These are phyloP conservation scores for Talaromyces funiculosus DNA, from an alignment of 2,329 filamentous ascomycete species.

Conservation along the genomic window DNA sequence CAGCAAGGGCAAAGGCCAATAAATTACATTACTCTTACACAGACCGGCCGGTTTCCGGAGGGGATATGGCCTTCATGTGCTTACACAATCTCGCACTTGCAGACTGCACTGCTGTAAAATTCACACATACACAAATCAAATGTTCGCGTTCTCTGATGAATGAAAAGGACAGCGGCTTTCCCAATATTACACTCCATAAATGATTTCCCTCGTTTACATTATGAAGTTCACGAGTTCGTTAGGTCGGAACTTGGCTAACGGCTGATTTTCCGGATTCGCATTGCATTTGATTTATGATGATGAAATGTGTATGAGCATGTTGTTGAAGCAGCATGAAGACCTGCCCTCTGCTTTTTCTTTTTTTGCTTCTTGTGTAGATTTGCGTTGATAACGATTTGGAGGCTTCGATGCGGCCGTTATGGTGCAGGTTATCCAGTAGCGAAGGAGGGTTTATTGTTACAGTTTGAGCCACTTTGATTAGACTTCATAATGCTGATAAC, in stretches of 20 bases:
- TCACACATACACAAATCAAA: not conserved
- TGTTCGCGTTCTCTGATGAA: not conserved
- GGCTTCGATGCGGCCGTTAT: not conserved
- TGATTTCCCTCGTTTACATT: not conserved
- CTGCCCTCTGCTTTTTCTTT: not conserved
- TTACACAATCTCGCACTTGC: slow-evolving; percentile 2
- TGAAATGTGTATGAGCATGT: slow-evolving; percentile 5
- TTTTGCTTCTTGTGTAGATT: not conserved
- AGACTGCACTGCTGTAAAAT: slow-evolving; percentile 7
- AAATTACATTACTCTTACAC: slow-evolving; percentile 20
- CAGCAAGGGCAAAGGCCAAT: slow-evolving; percentile 39
- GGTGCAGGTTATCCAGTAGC: not conserved
- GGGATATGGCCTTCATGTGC: not conserved
- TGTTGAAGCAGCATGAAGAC: not conserved
- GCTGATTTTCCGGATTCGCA: not conserved
- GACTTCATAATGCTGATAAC: not conserved
- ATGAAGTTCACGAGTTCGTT: not conserved
- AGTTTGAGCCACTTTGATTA: not conserved
- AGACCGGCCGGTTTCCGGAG: slow-evolving; percentile 1
- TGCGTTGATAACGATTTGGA: not conserved
- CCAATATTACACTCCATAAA: slow-evolving; percentile 2
- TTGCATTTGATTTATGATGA: not conserved
- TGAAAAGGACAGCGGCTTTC: not conserved
- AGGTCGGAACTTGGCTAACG: not conserved
- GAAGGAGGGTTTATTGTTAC: not conserved